These are phyloP conservation scores for Lachancea lanzarotensis DNA, from an alignment of 805 yeast species.

Conservation along the genomic window DNA sequence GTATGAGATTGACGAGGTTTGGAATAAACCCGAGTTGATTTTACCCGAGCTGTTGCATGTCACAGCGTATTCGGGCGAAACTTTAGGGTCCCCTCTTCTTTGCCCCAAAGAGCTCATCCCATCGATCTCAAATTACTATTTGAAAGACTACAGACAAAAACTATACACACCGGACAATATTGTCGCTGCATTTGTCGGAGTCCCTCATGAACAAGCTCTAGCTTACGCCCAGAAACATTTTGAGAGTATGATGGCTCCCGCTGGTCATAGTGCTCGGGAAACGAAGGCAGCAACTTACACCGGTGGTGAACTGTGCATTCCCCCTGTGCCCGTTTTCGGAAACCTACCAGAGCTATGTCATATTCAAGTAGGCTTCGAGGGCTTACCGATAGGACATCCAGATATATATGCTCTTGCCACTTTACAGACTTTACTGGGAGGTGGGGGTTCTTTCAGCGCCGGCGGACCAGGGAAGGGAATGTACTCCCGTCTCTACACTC, in stretches of 20 bases:
- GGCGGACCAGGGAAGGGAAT: slow-evolving; percentile 99
- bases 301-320: slow-evolving; percentile 52
- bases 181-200: slow-evolving; percentile 85
- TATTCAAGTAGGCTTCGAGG: slow-evolving; percentile 82
- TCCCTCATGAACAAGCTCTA: slow-evolving; percentile 62
- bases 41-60: slow-evolving; percentile 87
- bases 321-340: slow-evolving; percentile 51
- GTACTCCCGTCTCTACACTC: slow-evolving; percentile 90
- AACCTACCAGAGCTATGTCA: slow-evolving; percentile 76
- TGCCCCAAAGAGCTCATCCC: slow-evolving; percentile 69
- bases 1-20: slow-evolving; percentile 78
- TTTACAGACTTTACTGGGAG: slow-evolving; percentile 84
- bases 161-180: slow-evolving; percentile 74
- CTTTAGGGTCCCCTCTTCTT: slow-evolving; percentile 79
- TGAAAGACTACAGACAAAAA: slow-evolving; percentile 53
- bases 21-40: slow-evolving; percentile 74
- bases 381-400: slow-evolving; percentile 72
- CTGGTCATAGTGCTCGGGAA: slow-evolving; percentile 24
- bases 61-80: slow-evolving; percentile 64
- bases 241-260: slow-evolving; percentile 47
- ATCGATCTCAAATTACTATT: slow-evolving; percentile 43
- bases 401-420: slow-evolving; percentile 89
- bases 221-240: slow-evolving; percentile 55
- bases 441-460: slow-evolving; percentile 96
- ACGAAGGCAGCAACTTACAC: slow-evolving; percentile 43